These are phyloP conservation scores for Exophiala dermatitidis DNA, from an alignment of 2,329 filamentous ascomycete species.

Conservation along the genomic window DNA sequence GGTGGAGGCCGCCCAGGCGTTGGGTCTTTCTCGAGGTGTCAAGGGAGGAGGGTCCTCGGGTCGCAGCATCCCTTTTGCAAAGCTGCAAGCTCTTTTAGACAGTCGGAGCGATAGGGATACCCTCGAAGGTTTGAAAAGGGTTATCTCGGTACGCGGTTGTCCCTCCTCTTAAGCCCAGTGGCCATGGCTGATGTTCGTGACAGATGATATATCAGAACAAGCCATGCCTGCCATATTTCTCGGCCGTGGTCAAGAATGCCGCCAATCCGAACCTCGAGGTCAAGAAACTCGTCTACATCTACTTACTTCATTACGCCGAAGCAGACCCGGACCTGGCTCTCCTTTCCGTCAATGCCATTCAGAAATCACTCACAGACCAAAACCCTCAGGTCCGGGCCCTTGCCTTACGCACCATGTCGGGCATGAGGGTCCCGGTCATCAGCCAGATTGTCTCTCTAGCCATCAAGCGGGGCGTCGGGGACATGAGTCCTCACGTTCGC, in stretches of 20 bases:
- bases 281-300: conserved; percentile 98
- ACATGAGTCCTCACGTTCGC: conserved; percentile 91
- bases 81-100: conserved; percentile 91
- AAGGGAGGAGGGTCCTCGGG: conserved; percentile 54
- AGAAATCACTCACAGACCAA: conserved; percentile 88
- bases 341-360: conserved; percentile 96
- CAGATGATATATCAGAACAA: conserved; percentile 94
- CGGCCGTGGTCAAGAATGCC: conserved; percentile 96
- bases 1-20: conserved; percentile 89
- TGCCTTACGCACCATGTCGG: conserved; percentile 92
- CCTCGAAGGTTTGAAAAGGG: conserved; percentile 79
- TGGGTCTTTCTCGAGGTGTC: conserved; percentile 49
- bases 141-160: conserved; percentile 63
- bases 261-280: conserved; percentile 89
- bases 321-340: conserved; percentile 91
- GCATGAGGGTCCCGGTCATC: conserved; percentile 93
- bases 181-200: neutral
- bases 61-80: conserved; percentile 63
- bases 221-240: conserved; percentile 86
- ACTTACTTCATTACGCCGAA: conserved; percentile 93
- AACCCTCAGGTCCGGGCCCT: conserved; percentile 87
- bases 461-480: conserved; percentile 85
- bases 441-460: conserved; percentile 94
- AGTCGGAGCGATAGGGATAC: conserved; percentile 90
- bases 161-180: neutral